Evolutionary conservation across 2,329 filamentous ascomycete genomes (phyloP), one percentile per base, ranked within the genome.

Genomic region (Sporothrix humicola): DNA sequence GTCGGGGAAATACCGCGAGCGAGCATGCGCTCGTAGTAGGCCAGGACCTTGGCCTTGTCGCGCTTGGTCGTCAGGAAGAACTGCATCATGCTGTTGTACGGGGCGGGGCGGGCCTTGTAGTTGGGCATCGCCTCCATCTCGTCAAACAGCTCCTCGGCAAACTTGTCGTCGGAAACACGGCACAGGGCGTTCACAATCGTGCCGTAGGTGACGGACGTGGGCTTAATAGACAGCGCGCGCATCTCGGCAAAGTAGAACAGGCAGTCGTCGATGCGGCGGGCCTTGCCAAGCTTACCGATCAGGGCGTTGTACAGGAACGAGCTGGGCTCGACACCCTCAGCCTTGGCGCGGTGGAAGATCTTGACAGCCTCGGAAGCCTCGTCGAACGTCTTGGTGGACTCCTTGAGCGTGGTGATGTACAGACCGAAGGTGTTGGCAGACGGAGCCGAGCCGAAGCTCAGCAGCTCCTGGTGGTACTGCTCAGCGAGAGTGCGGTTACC

Each of bases 41-140:
- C 88, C 31, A 99, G 87, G 5, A 98, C 95, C 89, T 98, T 98
- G 82, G 87, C 85, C 84, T 96, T 95, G 82, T 99, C 95, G 71
- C 94, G 93, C 89, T 98, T 98, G 72, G 95, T 98, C 73, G 93
- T 97, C 77, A 98, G 87, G 89, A 98, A 99, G 85, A 97, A 98
- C 81, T 99, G 96, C 90, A 99, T 99, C 91, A 99, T 93, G 83
- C 94, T 97, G 86, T 99, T 98, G 87, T 99, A 99, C 0, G 96
- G 96, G 31, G 96, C 96, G 37, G 96, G 95, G 10, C 96, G 92
- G 56, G 96, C 94, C 86, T 98, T 98, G 89, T 99, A 99, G 85
- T 99, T 99, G 73, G 94, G 92, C 92, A 97, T 97, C 65, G 92
- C 90, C 85, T 99, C 96, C 96, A 99, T 99, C 85, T 99, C 96